Evolutionary conservation across 2,329 filamentous ascomycete species (phyloP).

Genomic region (Fusarium xylarioides): DNA sequence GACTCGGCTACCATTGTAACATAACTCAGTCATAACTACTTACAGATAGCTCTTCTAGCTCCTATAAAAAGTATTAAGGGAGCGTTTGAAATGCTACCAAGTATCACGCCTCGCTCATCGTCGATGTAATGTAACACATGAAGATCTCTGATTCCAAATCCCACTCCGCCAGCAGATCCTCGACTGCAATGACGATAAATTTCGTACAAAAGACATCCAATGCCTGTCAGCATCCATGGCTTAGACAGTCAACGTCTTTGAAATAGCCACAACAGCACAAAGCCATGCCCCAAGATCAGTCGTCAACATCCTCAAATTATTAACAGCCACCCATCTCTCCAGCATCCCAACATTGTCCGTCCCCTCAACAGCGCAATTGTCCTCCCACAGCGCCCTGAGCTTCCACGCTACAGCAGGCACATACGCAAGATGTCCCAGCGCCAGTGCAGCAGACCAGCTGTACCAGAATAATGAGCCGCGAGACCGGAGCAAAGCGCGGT

Average conservation of each 20-base stretch:
- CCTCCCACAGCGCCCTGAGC: conserved; percentile 45
- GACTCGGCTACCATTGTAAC: neutral
- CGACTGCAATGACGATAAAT: neutral
- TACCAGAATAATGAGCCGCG: conserved; percentile 47
- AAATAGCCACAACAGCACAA: conserved; percentile 45
- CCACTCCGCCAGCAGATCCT: neutral
- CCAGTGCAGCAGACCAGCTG: conserved; percentile 43
- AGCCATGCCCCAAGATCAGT: conserved; percentile 48
- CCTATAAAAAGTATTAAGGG: neutral
- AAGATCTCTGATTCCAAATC: neutral
- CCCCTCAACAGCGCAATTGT: conserved; percentile 27
- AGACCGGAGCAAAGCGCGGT: conserved; percentile 34
- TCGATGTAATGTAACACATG: neutral
- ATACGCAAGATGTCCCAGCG: conserved; percentile 47
- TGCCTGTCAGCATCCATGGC: neutral
- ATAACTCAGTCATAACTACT: neutral
- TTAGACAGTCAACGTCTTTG: conserved; percentile 36
- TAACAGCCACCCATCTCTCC: conserved; percentile 46
- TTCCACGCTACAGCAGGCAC: conserved; percentile 47
- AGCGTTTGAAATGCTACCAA: neutral
- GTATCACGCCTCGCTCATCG: neutral
- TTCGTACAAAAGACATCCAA: neutral
- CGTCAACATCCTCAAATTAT: conserved; percentile 46
- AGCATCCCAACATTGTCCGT: conserved; percentile 44
- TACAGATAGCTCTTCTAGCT: neutral